Evolutionary conservation across 306 rosid genomes (phyloP).

Genomic region (Sesbania bispinosa): DNA sequence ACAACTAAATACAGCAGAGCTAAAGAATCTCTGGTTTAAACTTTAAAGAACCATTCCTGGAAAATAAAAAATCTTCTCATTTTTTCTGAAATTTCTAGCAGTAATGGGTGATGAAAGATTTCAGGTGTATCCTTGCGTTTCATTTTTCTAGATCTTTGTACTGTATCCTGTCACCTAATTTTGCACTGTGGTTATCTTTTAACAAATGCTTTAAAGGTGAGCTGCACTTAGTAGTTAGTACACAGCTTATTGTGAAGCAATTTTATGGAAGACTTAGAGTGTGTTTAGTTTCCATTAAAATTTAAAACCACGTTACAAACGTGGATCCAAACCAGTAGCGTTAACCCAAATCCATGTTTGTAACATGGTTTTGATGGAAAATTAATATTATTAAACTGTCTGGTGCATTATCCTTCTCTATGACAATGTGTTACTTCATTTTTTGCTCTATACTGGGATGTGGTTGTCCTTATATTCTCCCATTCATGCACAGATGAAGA

Average conservation of each 20-base stretch:
- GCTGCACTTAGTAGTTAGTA: neutral
- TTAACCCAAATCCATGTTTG: no score
- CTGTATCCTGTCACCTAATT: neutral
- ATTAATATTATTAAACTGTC: neutral
- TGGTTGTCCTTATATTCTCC: slow-evolving; percentile 9
- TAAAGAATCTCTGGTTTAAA: neutral
- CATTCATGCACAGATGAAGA: slow-evolving; percentile 55
- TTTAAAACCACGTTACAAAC: no score
- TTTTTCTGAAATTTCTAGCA: neutral
- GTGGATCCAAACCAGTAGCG: no score
- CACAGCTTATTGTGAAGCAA: neutral
- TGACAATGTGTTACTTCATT: neutral
- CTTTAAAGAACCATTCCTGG: neutral
- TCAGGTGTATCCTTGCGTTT: slow-evolving; percentile 9
- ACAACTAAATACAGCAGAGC: neutral
- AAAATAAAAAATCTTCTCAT: neutral
- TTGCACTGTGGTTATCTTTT: neutral
- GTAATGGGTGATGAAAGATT: slow-evolving; percentile 10
- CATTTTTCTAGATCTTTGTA: neutral
- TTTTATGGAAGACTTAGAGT: no score
- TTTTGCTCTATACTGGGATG: neutral
- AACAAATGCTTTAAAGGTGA: neutral
- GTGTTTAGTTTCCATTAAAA: no score
- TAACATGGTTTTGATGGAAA: no score
- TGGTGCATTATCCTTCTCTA: slow-evolving; percentile 7